Evolutionary conservation across 2,329 filamentous ascomycete genomes (phyloP), one percentile per base, ranked within the genome.

Genomic region (Pyricularia pennisetigena): DNA sequence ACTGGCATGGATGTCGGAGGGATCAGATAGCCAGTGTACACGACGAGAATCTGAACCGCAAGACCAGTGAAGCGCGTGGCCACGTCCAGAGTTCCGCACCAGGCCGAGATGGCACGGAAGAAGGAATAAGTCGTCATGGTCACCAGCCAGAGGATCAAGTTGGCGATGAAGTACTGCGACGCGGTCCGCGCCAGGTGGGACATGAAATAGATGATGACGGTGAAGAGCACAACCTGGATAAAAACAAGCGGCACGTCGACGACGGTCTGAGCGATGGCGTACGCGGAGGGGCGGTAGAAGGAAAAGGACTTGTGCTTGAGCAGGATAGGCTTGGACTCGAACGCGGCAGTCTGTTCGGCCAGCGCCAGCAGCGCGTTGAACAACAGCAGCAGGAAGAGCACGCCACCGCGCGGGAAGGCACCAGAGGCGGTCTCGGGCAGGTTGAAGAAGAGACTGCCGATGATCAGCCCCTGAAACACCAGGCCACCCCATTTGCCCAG

Each of bases 401-500:
- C 75, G 20, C 83, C 82, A 26, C 82, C 81, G 0, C 82, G 79
- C 2, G 79, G 75, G 76, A 89, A 93, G 75, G 91, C 89, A 68
- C 88, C 89, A 1, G 76, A 76, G 0, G 90, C 91, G 64, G 83
- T 81, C 0, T 79, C 71, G 0, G 83, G 78, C 32, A 91, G 79
- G 70, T 91, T 86, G 73, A 93, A 92, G 78, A 95, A 95, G 23
- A 95, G 82, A 2, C 89, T 92, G 1, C 91, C 90, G 68, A 94
- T 88, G 70, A 96, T 91, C 10, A 96, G 82, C 4, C 77, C 81
- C 75, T 92, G 91, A 69, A 89, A 85, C 69, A 94, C 78, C 73
- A 93, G 91, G 75, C 93, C 92, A 77, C 93, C 90, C 69, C 90
- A 83, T 72, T 94, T 95, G 59, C 91, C 94, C 76, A 88, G 89